These are phyloP conservation scores for Aplosporella prunicola DNA, from an alignment of 2,329 filamentous ascomycete species.

Conservation along the genomic window DNA sequence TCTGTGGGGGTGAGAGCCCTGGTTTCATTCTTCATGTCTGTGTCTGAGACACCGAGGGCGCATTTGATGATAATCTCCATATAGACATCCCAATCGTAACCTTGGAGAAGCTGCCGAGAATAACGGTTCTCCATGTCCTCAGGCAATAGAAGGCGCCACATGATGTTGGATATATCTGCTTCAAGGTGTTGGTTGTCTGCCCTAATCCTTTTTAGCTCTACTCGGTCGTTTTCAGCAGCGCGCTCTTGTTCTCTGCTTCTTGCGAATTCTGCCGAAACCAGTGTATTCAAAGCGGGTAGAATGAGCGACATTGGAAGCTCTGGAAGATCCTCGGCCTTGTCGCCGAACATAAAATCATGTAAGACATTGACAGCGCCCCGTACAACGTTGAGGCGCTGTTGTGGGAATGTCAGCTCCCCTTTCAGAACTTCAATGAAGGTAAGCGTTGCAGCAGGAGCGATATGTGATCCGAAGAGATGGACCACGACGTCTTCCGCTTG, in stretches of 20 bases:
- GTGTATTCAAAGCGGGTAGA: constrained; percentile 9
- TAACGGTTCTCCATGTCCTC: constrained; percentile 5
- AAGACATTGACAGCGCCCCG: constrained; percentile 55
- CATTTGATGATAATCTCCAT: constrained; percentile 9
- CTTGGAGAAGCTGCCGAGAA: constrained; percentile 5
- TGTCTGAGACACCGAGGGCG: constrained; percentile 5
- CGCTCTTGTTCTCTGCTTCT: neutral
- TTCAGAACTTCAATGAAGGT: constrained; percentile 50
- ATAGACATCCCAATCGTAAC: constrained; percentile 7
- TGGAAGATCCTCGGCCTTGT: constrained; percentile 11
- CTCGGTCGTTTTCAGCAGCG: neutral
- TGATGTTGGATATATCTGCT: constrained; percentile 8
- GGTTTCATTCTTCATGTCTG: constrained; percentile 17
- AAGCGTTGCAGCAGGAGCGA: constrained; percentile 59
- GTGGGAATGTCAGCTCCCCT: constrained; percentile 36
- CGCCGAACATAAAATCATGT: constrained; percentile 11
- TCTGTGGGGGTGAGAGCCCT: constrained; percentile 10
- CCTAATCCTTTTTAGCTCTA: constrained; percentile 2
- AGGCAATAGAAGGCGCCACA: constrained; percentile 7
- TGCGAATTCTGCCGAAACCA: constrained; percentile 3
- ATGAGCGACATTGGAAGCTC: constrained; percentile 11
- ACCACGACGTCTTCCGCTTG: constrained; percentile 61
- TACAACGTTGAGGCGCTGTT: constrained; percentile 29
- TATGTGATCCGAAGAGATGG: constrained; percentile 64
- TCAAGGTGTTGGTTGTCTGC: constrained; percentile 7